These are phyloP conservation scores for Jatropha podagrica DNA, from an alignment of 441 rosid genomes.

Conservation along the genomic window DNA sequence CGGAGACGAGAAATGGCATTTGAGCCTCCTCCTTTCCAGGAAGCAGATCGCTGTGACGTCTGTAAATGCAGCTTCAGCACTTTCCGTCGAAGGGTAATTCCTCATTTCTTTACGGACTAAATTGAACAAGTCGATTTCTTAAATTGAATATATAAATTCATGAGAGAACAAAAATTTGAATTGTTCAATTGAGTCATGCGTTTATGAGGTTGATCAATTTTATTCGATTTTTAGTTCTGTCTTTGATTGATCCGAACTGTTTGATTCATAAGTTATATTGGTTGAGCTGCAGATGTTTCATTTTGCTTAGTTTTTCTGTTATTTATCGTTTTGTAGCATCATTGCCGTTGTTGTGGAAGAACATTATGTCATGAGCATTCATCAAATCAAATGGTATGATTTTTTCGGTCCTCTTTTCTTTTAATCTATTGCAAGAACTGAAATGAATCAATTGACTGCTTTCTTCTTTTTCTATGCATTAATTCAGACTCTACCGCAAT, in stretches of 20 bases:
- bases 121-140: neutral
- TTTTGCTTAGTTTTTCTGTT: neutral
- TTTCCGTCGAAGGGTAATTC: constrained; percentile 64
- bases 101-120: neutral
- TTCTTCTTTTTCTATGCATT: neutral
- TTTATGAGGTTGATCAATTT: neutral
- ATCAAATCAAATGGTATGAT: constrained; percentile 61
- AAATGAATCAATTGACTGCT: neutral
- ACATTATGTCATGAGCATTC: constrained; percentile 76
- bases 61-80: constrained; percentile 81
- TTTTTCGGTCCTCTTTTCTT: constrained; percentile 1
- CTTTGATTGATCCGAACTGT: constrained; percentile 1
- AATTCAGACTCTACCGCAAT: constrained; percentile 61
- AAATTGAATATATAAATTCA: neutral
- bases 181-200: neutral
- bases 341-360: constrained; percentile 70
- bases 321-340: constrained; percentile 37
- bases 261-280: neutral
- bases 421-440: neutral
- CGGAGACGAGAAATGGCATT: constrained; percentile 22
- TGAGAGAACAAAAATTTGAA: no score
- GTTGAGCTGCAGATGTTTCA: neutral
- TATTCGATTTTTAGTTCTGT: neutral
- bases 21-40: constrained; percentile 73
- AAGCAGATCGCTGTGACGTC: constrained; percentile 73